These are phyloP conservation scores for Coemansia sp. DNA, from an alignment of 192 early-diverging fungal species.

Conservation along the genomic window DNA sequence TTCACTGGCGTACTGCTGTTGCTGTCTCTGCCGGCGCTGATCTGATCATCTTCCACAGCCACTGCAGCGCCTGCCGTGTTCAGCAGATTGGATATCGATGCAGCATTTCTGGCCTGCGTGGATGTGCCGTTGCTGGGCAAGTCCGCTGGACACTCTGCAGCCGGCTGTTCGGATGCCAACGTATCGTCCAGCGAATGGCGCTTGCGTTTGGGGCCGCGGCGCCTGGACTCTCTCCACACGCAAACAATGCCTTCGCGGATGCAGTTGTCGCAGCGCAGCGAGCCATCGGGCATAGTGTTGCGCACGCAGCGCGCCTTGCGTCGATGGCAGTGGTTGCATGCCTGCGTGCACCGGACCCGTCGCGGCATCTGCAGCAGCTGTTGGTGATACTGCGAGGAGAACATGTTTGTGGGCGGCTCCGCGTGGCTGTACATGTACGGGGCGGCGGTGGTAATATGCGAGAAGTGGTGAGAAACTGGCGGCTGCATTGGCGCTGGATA, in stretches of 20 bases:
- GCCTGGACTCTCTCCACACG: conserved; percentile 30
- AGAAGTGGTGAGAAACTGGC: not conserved
- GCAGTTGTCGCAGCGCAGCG: conserved; percentile 34
- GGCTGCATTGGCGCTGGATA: conserved; percentile 3
- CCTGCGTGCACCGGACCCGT: conserved; percentile 29
- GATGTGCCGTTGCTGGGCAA: not conserved
- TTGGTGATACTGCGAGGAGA: conserved; percentile 1
- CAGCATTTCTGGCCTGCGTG: conserved; percentile 1
- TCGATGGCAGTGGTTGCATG: conserved; percentile 43
- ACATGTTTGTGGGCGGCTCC: not conserved
- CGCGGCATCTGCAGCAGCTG: conserved; percentile 17
- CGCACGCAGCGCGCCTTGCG: conserved; percentile 42
- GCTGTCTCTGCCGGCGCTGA: not conserved
- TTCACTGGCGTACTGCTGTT: not conserved
- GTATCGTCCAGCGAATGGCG: not conserved
- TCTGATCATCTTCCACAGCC: not conserved
- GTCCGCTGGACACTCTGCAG: not conserved
- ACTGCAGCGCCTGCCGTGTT: conserved; percentile 14
- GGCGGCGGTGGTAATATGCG: not conserved
- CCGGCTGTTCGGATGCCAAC: not conserved
- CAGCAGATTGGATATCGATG: conserved; percentile 30
- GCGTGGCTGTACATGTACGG: not conserved
- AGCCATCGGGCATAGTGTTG: conserved; percentile 35
- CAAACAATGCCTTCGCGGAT: conserved; percentile 30
- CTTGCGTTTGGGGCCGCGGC: conserved; percentile 34